Evolutionary conservation across 331 rosid genomes (phyloP), one percentile per base, ranked within the genome.

Genomic region (Stylosanthes scabra): DNA sequence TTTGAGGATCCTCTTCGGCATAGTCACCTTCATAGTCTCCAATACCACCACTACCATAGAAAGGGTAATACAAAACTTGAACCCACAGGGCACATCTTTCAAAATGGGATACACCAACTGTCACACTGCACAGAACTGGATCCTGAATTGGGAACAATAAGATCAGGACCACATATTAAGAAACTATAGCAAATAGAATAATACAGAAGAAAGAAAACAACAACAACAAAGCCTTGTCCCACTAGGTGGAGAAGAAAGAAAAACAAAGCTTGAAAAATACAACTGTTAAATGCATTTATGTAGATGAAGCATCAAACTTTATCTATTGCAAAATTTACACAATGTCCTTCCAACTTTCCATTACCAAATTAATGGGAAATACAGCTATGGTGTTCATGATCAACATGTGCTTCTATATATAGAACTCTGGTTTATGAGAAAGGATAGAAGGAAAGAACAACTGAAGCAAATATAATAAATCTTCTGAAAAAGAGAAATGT

Each of bases 1-100:
- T 84, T 72, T 95, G 96, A 16, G 99, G 96, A 80, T 95, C 97
- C 86, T 95, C 99, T 75, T 92, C 99, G 0, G 89, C 42, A 14
- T 92, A 95, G 82, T 92, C 97, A 73, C 97, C 99, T 63, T 95
- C 99, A 52, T 95, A 92, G 80, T 90, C 93, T 76, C 92, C 88
- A n/a, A 86, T 88, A 63, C 85, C 93, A 63, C 97, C 96, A 71
- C 93, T 95, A 55, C 99, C 99, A 80, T 88, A 90, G 83, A 95
- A 92, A 40, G 99, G 99, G 84, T 95, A 95, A 80, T 95, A 95
- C 80, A 95, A 81, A 68, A 95, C 91, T 90, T 95, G 99, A 80
- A 92, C 96, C 99, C 99, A 92, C 63, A 95, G 89, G 79, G 97
- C 91, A 59, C 93, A 90, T 78, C 93, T 95, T 86, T 95, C 99